Base-by-base conservation (phyloP, 306 rosid species). In the Quercus variabilis region DNA sequence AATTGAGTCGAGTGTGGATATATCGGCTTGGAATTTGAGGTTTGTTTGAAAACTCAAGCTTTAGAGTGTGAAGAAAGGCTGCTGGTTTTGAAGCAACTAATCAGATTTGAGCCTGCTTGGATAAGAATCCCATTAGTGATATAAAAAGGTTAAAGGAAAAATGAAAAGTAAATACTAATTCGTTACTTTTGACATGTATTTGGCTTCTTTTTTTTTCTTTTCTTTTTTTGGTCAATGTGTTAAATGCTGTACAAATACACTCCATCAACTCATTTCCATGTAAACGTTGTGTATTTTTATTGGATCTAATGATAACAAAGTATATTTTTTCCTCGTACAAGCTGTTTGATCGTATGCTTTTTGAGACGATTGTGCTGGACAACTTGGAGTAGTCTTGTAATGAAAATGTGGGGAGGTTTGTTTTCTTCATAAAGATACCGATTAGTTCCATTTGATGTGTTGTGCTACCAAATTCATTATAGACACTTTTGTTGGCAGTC, bases 201-300 rank as follows among this genome's bases (percentile, higher is more conserved):
- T 82, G 64, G 58, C 46, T 65, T 43, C 65, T 30, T 38, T 38
- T 77, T 70, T 38, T 41, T 41, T 77, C 14, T 54, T 18, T 59
- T 31, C 52, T 21, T 21, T 58, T 57, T 69, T 18, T 71, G 79
- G 83, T 76, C 81, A 28, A 67, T 76, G 74, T 68, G 76, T 78
- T 59, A 67, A 68, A 83, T 75, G 31, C 35, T 81, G 85, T 87
- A 70, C 83, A 88, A 73, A 82, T 59, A 82, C 62, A 55, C 76
- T n/a, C 55, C 25, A 49, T 49, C 54, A 59, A 59, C 57, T 85
- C 71, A 30, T 35, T 74, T 74, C 31, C 54, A 1, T 69, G 80
- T 79, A 74, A 75, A 41, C 54, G 54, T 49, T 12, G 17, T 49
- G 17, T 12, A 69, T 28, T 64, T 58, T 58, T 15, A 2, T 31